Conservation (phyloP, 768 basidiomycete genomes). For the Leccinum broughii region DNA sequence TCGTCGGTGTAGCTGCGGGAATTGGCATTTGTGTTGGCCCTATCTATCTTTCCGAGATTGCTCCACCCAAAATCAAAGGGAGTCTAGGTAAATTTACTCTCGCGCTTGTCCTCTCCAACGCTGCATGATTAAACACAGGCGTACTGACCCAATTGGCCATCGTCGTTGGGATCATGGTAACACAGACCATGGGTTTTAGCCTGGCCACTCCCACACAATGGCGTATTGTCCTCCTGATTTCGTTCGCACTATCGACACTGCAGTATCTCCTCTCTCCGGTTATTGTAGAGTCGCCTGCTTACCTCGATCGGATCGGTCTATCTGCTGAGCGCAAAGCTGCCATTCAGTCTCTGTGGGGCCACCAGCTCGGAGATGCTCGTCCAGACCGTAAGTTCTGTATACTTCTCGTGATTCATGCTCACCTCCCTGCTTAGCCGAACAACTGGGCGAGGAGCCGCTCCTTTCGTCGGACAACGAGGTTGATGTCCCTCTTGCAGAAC, state of each 20-base stretch:
- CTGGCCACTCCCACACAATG: slow-evolving; percentile 68
- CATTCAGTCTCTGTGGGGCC: slow-evolving; percentile 57
- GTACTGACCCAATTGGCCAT: slow-evolving; percentile 82
- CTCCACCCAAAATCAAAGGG: slow-evolving; percentile 73
- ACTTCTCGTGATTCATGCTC: slow-evolving; percentile 5
- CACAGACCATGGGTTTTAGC: slow-evolving; percentile 73
- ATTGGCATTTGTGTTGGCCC: slow-evolving; percentile 79
- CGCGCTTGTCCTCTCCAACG: not conserved
- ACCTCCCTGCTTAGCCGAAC: slow-evolving; percentile 21
- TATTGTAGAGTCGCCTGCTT: slow-evolving; percentile 72
- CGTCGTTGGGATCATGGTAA: slow-evolving; percentile 84
- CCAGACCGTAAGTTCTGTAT: slow-evolving; percentile 23
- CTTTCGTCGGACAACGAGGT: slow-evolving; percentile 19
- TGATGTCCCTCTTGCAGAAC: slow-evolving; percentile 19
- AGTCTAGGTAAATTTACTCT: slow-evolving; percentile 56
- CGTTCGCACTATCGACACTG: slow-evolving; percentile 50
- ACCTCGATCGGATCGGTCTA: slow-evolving; percentile 53
- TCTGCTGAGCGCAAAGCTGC: slow-evolving; percentile 47
- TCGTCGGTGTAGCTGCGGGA: slow-evolving; percentile 72
- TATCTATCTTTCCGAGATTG: slow-evolving; percentile 82
- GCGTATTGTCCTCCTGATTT: slow-evolving; percentile 70
- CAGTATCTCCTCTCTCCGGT: slow-evolving; percentile 57
- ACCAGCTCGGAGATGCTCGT: slow-evolving; percentile 30
- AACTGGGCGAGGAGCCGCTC: slow-evolving; percentile 31
- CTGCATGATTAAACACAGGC: slow-evolving; percentile 40